Evolutionary conservation across 345 rosid species (phyloP), one percentile per base, ranked within the genome.

Genomic region (Psidium friedrichsthalianum): DNA sequence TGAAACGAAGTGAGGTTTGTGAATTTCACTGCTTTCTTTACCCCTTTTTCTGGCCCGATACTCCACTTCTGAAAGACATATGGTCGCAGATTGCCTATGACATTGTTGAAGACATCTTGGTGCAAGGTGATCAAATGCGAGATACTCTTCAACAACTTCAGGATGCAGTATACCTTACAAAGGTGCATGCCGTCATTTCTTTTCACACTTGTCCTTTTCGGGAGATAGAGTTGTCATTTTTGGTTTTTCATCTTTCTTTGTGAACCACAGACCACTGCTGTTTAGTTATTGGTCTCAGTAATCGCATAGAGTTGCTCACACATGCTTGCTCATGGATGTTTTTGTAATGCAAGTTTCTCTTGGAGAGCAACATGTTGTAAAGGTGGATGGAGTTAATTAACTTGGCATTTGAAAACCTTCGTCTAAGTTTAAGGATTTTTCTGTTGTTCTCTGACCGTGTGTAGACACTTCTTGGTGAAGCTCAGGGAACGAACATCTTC

Each of bases 121-220:
- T 92, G 57, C 96, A 94, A 90, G 94, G 98, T 36, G 95, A 95
- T 82, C 92, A 81, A 49, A 90, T 95, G 51, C 91, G 88, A 86
- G 94, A 92, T 74, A 93, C 98, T 36, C 95, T 97, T 88, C 93
- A 93, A 90, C 96, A 94, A 87, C 98, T 97, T 85, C 98, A 97
- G 89, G 95, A 94, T 91, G 98, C 96, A 85, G 98, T 94, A 89
- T 89, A 89, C 74, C 89, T 94, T 90, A 97, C 98, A 85, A 95
- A 95, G 98, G 99, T 90, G 55, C 42, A 61, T 29, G 44, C 85
- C 81, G 4, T 25, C 25, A 40, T 84, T 25, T 40, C 51, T 7
- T 58, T 51, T 44, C n/a, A 27, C 51, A 9, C 42, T 24, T 59
- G 21, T 58, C 81, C n/a, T 84, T 61, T 59, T 58, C 44, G 3